These are phyloP conservation scores for Chrysanthemum makinoi DNA, from an alignment of 129 eudicot genomes.

Conservation along the genomic window DNA sequence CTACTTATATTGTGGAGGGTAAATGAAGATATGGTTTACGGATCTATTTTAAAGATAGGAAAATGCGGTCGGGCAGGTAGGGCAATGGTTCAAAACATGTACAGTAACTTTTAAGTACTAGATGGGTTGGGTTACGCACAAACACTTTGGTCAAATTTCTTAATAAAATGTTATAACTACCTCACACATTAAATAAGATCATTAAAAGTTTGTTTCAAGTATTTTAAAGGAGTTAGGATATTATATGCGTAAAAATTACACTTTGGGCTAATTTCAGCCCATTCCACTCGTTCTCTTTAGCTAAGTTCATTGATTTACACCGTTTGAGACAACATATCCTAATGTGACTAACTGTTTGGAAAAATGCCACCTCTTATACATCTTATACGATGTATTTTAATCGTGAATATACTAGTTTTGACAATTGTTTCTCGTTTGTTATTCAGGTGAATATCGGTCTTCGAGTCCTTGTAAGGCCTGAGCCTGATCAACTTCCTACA, in stretches of 20 bases:
- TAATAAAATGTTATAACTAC: too few relatives aligned
- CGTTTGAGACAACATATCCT: neutral
- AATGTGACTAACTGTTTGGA: neutral
- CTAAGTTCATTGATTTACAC: neutral
- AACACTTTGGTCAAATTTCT: too few relatives aligned
- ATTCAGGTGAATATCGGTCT: conserved; percentile 57
- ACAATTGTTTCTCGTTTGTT: neutral
- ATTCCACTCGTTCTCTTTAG: neutral
- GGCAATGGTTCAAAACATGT: neutral
- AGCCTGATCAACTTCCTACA: conserved; percentile 48
- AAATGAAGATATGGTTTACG: too few relatives aligned
- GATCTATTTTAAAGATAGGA: neutral
- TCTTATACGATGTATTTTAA: neutral
- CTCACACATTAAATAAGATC: too few relatives aligned
- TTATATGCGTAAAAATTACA: neutral
- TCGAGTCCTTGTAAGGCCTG: conserved; percentile 58
- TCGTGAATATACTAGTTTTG: neutral
- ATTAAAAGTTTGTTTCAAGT: too few relatives aligned
- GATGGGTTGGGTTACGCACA: neutral
- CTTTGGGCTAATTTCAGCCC: neutral
- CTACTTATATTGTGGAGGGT: neutral
- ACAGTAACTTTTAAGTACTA: too few relatives aligned
- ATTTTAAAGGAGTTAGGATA: neutral
- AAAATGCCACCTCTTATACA: too few relatives aligned
- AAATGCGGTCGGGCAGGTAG: neutral